Conservation (phyloP, 2,329 filamentous ascomycete genomes). For the Cladophialophora psammophila region DNA sequence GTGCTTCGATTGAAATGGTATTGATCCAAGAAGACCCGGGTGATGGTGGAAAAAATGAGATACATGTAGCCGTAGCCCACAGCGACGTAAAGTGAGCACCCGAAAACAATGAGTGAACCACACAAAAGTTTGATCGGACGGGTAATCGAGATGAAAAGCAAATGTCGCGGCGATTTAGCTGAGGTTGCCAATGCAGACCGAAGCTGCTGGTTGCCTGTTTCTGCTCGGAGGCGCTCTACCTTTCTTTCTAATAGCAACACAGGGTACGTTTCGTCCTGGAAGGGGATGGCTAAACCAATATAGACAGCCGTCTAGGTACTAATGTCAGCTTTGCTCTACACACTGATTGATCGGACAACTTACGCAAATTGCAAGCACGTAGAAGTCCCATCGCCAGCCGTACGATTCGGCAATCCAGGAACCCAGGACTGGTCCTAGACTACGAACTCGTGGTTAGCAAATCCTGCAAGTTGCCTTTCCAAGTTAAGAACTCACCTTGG, state of each 20-base stretch:
- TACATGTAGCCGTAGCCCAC: conserved; percentile 63
- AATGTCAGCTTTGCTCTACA: no score
- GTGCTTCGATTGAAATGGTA: conserved; percentile 58
- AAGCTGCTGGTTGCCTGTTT: conserved; percentile 50
- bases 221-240: conserved; percentile 47
- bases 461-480: no score
- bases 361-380: conserved; percentile 51
- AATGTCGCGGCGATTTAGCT: conserved; percentile 51
- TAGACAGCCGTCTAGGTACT: neutral
- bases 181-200: conserved; percentile 47
- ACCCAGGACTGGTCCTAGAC: conserved; percentile 31
- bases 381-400: conserved; percentile 59
- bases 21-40: conserved; percentile 55
- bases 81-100: conserved; percentile 59
- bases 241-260: conserved; percentile 51
- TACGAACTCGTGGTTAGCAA: no score
- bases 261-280: conserved; percentile 43
- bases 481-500: conserved; percentile 41
- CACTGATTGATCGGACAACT: no score
- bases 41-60: conserved; percentile 62
- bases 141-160: conserved; percentile 56
- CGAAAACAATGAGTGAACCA: conserved; percentile 61
- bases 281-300: neutral
- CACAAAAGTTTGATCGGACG: conserved; percentile 61
- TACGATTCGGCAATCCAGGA: conserved; percentile 30